Evolutionary conservation across 1,284 basidiomycete species (phyloP), one percentile per base, ranked within the genome.

Genomic region (Phenoliferia sp.): DNA sequence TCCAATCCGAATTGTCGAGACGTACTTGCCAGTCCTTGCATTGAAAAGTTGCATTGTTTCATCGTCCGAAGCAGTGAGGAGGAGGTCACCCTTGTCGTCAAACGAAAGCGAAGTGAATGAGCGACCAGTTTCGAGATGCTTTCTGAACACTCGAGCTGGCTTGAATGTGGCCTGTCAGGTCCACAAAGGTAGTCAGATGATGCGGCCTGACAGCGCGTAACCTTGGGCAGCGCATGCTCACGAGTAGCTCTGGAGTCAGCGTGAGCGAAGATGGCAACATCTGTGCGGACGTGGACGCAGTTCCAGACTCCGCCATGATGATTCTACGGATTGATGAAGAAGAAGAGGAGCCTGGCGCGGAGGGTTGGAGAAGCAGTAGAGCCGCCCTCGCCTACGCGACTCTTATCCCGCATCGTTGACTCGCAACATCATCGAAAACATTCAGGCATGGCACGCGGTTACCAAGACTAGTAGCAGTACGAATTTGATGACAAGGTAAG

Each of bases 41-140:
- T 86, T 93, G 78, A 93, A 99, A 65, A 97, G 76, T 59, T 91
- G 85, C 78, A 99, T 92, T 2, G 88, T 88, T 80, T 98, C 94
- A 77, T 99, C 95, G 77, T 96, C 90, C n/a, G 84, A 88, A 0
- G 92, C 89, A 5, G 93, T 95, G 48, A 98, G 83, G 54, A 95
- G 81, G 68, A 85, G 84, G 72, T 94, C 89, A 5, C 96, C 96
- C 75, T 85, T 82, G 77, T 97, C 93, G 78, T 98, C 95, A 77
- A 95, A 99, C 35, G 85, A 85, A 33, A 97, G 84, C 16, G 91
- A 90, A 0, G 92, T 96, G 61, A 96, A 69, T 36, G 63, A 59
- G 28, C 63, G 57, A 79, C 78, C 66, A 26, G 84, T 81, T 70
- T 92, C 90, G 50, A 92, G 85, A 31, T 89, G 86, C 61, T 79